These are phyloP conservation scores for Triadica sebifera DNA, from an alignment of 345 rosid genomes.

Conservation along the genomic window DNA sequence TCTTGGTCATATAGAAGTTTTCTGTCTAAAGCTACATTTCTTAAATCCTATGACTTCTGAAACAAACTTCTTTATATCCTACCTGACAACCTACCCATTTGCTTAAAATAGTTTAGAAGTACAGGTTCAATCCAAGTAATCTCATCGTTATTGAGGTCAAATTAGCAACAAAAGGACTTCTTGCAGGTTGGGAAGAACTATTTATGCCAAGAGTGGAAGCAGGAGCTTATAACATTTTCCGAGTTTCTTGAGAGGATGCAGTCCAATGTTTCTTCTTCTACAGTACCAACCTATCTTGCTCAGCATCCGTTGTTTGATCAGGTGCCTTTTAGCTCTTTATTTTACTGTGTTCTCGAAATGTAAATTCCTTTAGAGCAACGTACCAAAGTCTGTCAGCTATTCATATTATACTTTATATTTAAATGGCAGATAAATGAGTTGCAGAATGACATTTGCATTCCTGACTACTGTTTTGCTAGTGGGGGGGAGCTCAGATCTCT, in stretches of 20 bases:
- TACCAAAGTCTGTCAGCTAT: slow-evolving; percentile 14
- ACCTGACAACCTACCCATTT: no score
- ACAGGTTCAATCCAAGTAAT: no score
- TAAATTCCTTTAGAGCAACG: slow-evolving; percentile 1
- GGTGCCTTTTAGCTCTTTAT: slow-evolving; percentile 35
- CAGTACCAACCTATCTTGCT: slow-evolving; percentile 77
- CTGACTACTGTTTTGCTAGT: slow-evolving; percentile 88
- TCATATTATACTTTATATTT: slow-evolving; percentile 12
- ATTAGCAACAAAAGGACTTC: background rate
- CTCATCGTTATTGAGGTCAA: no score
- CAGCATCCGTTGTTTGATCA: slow-evolving; percentile 96
- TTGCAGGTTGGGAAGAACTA: slow-evolving; percentile 95
- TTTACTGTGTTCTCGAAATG: background rate
- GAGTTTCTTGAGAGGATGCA: slow-evolving; percentile 82
- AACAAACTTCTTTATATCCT: background rate
- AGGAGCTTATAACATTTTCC: slow-evolving; percentile 89
- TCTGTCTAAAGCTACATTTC: background rate
- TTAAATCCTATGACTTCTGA: background rate
- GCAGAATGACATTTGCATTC: slow-evolving; percentile 73
- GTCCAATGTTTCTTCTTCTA: slow-evolving; percentile 41
- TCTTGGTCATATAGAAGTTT: background rate
- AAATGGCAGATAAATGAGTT: slow-evolving; percentile 75
- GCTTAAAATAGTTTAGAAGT: no score
- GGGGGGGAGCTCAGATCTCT: slow-evolving; percentile 71
- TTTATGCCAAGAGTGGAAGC: slow-evolving; percentile 91